These are phyloP conservation scores for Metschnikowia koreensis DNA, from an alignment of 805 yeast species.

Conservation along the genomic window DNA sequence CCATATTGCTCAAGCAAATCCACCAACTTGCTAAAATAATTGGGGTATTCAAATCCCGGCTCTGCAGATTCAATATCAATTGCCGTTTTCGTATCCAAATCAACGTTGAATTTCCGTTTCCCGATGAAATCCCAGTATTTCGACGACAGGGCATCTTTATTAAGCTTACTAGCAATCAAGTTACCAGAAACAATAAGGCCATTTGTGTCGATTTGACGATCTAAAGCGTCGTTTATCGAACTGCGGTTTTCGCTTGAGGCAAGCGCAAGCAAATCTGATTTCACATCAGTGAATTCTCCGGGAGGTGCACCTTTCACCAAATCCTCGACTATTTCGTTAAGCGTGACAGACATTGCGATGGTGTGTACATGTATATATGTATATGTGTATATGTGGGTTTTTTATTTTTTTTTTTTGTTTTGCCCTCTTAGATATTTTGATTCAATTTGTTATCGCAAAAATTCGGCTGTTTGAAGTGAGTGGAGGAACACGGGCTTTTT, in stretches of 20 bases:
- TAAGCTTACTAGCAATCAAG: constrained; percentile 33
- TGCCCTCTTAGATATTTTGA: no score
- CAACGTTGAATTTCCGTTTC: constrained; percentile 55
- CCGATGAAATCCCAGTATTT: constrained; percentile 53
- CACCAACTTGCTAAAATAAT: constrained; percentile 29
- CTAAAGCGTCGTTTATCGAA: constrained; percentile 28
- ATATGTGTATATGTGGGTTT: no score
- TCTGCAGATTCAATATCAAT: constrained; percentile 50
- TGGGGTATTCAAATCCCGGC: constrained; percentile 25
- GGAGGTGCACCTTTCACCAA: constrained; percentile 39
- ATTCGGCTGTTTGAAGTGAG: neutral
- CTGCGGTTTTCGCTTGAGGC: constrained; percentile 21
- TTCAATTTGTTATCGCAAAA: no score
- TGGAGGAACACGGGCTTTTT: neutral
- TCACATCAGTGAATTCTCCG: constrained; percentile 34
- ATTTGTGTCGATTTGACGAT: constrained; percentile 26
- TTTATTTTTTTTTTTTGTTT: no score
- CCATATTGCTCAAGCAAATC: constrained; percentile 49
- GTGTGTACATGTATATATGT: neutral
- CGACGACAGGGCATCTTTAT: constrained; percentile 33
- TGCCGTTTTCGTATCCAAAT: constrained; percentile 48
- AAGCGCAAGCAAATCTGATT: constrained; percentile 25
- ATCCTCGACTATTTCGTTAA: constrained; percentile 27
- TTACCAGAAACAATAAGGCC: constrained; percentile 30
- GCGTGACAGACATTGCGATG: constrained; percentile 22